Evolutionary conservation across 2,329 filamentous ascomycete species (phyloP).

Genomic region (Periconia sp.): DNA sequence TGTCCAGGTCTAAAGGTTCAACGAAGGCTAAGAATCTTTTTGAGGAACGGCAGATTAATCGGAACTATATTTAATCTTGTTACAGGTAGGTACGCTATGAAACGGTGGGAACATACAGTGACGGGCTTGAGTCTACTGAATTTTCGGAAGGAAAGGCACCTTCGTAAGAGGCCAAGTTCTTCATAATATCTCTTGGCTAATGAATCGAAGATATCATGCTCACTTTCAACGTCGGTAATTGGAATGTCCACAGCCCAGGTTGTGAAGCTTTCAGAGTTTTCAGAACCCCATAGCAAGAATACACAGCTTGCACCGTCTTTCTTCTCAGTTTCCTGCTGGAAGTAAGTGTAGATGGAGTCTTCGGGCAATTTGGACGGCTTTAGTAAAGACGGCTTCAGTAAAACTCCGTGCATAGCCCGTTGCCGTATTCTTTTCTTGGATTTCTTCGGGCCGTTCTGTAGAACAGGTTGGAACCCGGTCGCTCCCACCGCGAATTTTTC

Average conservation of each 20-base stretch:
- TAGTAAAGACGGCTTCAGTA: too few species aligned
- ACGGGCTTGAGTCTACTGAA: background rate
- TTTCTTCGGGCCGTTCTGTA: too few species aligned
- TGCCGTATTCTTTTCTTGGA: too few species aligned
- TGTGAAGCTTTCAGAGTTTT: slow-evolving; percentile 1
- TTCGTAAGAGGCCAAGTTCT: background rate
- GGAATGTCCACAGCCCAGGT: slow-evolving; percentile 4
- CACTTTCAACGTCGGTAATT: background rate
- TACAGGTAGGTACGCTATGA: background rate
- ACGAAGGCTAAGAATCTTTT: slow-evolving; percentile 3
- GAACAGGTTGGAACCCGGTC: too few species aligned
- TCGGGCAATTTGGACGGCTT: too few species aligned
- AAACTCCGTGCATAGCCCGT: too few species aligned
- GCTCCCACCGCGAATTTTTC: too few species aligned
- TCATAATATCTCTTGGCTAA: background rate
- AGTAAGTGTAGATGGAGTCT: slow-evolving; percentile 2
- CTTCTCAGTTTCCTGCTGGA: slow-evolving; percentile 1
- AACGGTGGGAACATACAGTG: background rate
- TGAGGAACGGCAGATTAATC: background rate
- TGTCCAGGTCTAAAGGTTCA: slow-evolving; percentile 3
- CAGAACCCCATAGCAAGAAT: slow-evolving; percentile 2
- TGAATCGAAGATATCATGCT: background rate
- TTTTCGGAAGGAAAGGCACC: slow-evolving; percentile 1
- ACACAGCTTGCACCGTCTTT: slow-evolving; percentile 1
- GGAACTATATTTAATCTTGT: slow-evolving; percentile 2